These are phyloP conservation scores for Plasmodium sp. DNA, from an alignment of 169 alveolate genomes.

Conservation along the genomic window DNA sequence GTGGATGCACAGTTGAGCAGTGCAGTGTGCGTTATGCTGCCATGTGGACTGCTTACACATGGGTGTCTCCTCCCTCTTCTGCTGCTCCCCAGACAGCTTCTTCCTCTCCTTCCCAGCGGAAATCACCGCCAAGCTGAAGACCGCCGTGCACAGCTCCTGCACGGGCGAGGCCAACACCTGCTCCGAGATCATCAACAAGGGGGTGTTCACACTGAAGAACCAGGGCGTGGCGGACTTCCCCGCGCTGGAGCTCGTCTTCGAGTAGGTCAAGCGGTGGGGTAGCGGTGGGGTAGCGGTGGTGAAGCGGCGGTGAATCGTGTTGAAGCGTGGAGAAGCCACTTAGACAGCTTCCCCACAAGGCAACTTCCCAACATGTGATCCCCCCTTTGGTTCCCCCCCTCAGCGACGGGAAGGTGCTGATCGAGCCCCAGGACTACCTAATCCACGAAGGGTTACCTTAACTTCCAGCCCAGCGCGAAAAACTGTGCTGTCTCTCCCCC, in stretches of 20 bases:
- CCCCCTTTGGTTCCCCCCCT: not conserved
- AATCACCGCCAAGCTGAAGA: slow-evolving; percentile 14
- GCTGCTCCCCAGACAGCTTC: slow-evolving; percentile 14
- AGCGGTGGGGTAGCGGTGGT: not conserved
- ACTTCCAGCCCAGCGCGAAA: not conserved
- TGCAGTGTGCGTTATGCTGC: not conserved
- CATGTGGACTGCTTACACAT: not conserved
- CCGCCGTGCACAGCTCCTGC: not conserved
- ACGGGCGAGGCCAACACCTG: slow-evolving; percentile 1
- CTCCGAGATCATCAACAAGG: slow-evolving; percentile 7
- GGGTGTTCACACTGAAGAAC: not conserved
- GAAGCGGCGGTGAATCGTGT: not conserved
- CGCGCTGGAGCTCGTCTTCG: slow-evolving; percentile 1
- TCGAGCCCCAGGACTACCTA: slow-evolving; percentile 33
- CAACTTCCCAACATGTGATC: not conserved
- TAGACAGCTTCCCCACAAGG: not conserved
- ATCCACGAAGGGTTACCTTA: slow-evolving; percentile 35
- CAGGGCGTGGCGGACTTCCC: slow-evolving; percentile 7
- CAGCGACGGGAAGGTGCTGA: slow-evolving; percentile 20
- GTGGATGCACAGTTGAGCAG: not conserved
- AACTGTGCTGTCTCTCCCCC: not conserved
- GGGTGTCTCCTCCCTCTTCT: not conserved
- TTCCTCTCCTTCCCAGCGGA: slow-evolving; percentile 41
- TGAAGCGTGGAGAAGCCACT: not conserved
- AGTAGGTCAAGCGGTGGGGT: not conserved